Evolutionary conservation across 768 basidiomycete species (phyloP).

Genomic region (Pholiota microspora): DNA sequence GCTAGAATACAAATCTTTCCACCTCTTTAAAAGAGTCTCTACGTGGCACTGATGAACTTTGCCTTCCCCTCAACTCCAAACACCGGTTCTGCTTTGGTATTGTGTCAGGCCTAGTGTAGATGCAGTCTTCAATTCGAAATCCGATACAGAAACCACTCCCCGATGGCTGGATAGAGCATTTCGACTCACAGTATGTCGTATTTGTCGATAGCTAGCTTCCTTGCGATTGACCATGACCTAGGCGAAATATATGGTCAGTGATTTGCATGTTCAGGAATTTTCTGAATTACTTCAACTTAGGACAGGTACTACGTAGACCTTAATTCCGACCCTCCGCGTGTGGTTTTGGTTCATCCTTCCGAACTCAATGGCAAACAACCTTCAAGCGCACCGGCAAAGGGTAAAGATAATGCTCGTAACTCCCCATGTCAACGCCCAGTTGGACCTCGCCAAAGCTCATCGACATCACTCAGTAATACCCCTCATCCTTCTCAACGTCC

Average conservation of each 20-base stretch:
- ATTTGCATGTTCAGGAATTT: neutral
- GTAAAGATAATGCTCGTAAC: slow-evolving; percentile 5
- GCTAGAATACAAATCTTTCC: neutral
- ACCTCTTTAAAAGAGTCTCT: neutral
- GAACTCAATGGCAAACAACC: slow-evolving; percentile 17
- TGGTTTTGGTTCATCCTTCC: slow-evolving; percentile 23
- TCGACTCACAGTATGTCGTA: slow-evolving; percentile 23
- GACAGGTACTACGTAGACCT: slow-evolving; percentile 29
- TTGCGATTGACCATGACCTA: slow-evolving; percentile 3
- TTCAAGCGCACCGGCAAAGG: slow-evolving; percentile 13
- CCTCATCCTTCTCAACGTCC: slow-evolving; percentile 10
- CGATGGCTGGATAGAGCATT: slow-evolving; percentile 24
- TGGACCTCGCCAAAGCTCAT: slow-evolving; percentile 15
- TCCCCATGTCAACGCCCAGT: slow-evolving; percentile 10
- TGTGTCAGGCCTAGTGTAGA: slow-evolving; percentile 6
- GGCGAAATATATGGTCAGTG: slow-evolving; percentile 23
- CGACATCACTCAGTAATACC: slow-evolving; percentile 6
- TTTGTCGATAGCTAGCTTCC: neutral
- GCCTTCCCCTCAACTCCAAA: neutral
- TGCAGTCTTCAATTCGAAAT: slow-evolving; percentile 14
- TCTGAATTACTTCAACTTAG: neutral
- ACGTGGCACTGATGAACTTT: neutral
- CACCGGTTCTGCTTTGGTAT: neutral
- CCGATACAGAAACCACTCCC: slow-evolving; percentile 21
- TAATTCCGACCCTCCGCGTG: slow-evolving; percentile 20